Base-by-base conservation (phyloP, 2,329 filamentous ascomycete species). In the Fusarium pilosicola region DNA sequence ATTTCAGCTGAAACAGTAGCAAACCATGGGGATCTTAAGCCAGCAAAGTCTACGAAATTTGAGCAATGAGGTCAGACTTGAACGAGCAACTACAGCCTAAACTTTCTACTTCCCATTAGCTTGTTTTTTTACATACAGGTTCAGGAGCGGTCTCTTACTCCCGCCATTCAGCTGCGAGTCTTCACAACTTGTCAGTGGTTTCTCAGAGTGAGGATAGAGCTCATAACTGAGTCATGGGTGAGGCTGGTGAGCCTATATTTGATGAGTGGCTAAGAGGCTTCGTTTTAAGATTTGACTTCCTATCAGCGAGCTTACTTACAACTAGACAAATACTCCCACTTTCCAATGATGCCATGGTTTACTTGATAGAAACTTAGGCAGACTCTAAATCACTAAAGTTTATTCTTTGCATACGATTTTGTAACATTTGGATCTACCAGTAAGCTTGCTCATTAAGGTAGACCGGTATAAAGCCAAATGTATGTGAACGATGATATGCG, bases 21-120 rank as follows among this genome's bases (percentile, higher is more conserved):
- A 28, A 28, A 28, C 28, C 7, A n/a, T 5, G 10, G 5, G 5
- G 4, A 32, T 10, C 15, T 24, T 2, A 12, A 14, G 22, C 8
- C 5, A 8, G 3, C 7, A 49, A n/a, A n/a, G 20, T n/a, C 10
- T n/a, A 12, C 0, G 5, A 13, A 30, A 2, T 9, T 12, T n/a
- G 9, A 4, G 28, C 3, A 18, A n/a, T 13, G 3, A 30, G 15
- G 22, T 3, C 7, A n/a, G 28, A 6, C 11, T 9, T 18, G 15
- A 11, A n/a, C 0, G 13, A 13, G 8, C 2, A 49, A 49, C 20
- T 32, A 3, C 6, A 49, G 15, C 4, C 14, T 13, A 8, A 13
- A n/a, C 22, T 9, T 10, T 2, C 28, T 32, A 18, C 17, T 18
- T 24, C 28, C 5, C 22, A 24, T 24, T 32, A 11, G 15, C n/a